Evolutionary conservation across 805 yeast genomes (phyloP).

Genomic region (Schwanniomyces yamadae): DNA sequence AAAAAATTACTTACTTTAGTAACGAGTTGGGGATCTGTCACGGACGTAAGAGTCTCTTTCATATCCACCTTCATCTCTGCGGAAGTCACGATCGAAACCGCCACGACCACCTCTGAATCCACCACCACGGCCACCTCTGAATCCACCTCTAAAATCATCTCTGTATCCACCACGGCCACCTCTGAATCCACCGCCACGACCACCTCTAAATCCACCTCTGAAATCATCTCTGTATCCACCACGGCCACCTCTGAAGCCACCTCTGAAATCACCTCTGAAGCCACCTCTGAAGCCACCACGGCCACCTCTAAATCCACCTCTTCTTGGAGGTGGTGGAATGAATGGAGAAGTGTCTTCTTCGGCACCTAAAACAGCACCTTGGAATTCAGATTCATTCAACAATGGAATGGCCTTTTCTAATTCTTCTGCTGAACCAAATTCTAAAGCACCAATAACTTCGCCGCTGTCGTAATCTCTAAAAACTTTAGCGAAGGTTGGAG

Average conservation of each 20-base stretch:
- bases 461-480: conserved; percentile 49
- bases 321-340: conserved; percentile 50
- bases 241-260: conserved; percentile 29
- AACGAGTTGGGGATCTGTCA: conserved; percentile 75
- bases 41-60: conserved; percentile 46
- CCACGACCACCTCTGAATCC: conserved; percentile 34
- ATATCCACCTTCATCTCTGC: conserved; percentile 49
- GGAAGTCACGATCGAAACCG: conserved; percentile 34
- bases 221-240: conserved; percentile 37
- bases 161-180: conserved; percentile 38
- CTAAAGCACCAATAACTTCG: conserved; percentile 51
- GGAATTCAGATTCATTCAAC: conserved; percentile 68
- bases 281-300: conserved; percentile 30
- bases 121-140: conserved; percentile 34
- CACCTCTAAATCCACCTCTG: conserved; percentile 37
- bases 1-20: conserved; percentile 29
- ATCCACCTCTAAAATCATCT: conserved; percentile 25
- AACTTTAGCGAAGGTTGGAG: conserved; percentile 60
- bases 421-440: conserved; percentile 66
- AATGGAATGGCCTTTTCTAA: conserved; percentile 71
- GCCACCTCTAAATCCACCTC: conserved; percentile 37
- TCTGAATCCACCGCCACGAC: conserved; percentile 36
- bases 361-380: conserved; percentile 66
- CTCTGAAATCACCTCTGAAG: conserved; percentile 29
- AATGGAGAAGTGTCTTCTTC: conserved; percentile 75